Base-by-base conservation (phyloP, 2,329 filamentous ascomycete genomes). In the Dendrostoma leiphaemia region DNA sequence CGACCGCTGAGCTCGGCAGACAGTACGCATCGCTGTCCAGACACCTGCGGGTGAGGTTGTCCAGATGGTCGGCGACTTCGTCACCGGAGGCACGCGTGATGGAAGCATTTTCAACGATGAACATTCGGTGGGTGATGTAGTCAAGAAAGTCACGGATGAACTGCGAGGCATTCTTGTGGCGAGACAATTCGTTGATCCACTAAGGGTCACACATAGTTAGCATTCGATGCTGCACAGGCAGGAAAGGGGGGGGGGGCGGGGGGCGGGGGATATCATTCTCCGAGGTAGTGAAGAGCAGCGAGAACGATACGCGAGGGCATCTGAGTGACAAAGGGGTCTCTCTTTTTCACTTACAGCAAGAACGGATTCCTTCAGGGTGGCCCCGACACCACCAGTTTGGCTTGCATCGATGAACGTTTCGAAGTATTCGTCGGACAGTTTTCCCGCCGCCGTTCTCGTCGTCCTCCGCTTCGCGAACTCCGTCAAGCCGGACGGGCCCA, bases 121-220 rank as follows among this genome's bases (percentile, higher is more conserved):
- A 59, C 57, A 59, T 59, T 40, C 53, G 53, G 31, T 59, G 45
- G 5, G 57, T 51, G 31, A 59, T 59, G 41, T 57, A 59, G 34
- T 57, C 55, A 15, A 59, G 40, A n/a, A 59, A 59, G 37, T 59
- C 57, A 17, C 54, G 54, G 31, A 57, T 59, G 32, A 59, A 59
- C 3, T 48, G 53, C 8, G 53, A 56, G 17, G 57, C 53, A 21
- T 57, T 59, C 43, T 37, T 56, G 47, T 59, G 57, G 15, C 41
- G 46, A 15, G 41, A 47, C n/a, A 59, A 50, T 21, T 57, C 57
- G 13, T 56, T 59, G 32, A 59, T 59, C 57, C 57, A 59, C 53
- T 56, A 4, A 6, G 15, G 12, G 2, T 9, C n/a, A n/a, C n/a
- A n/a, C n/a, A 35, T 17, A 8, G 4, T 53, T 28, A 53, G 44